Evolutionary conservation across 768 basidiomycete species (phyloP).

Genomic region (Boletus rubescentipes): DNA sequence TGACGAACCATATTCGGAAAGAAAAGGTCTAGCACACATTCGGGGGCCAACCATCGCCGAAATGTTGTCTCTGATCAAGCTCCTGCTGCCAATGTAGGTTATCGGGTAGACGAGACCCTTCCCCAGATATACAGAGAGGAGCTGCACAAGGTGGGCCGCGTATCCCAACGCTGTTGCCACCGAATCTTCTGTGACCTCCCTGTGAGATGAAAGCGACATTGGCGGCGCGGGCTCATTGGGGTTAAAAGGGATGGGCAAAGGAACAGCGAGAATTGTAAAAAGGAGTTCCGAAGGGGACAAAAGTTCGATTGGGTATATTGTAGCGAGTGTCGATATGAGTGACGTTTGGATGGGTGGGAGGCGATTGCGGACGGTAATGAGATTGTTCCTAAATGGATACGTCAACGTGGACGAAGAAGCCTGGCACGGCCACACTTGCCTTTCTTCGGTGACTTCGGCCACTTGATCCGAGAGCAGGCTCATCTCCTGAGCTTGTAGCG

Average conservation of each 20-base stretch:
- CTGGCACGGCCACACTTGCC: constrained; percentile 28
- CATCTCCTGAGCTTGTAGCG: constrained; percentile 36
- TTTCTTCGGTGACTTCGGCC: constrained; percentile 38
- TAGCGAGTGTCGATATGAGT: constrained; percentile 67
- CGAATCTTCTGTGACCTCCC: constrained; percentile 77
- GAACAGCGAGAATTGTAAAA: constrained; percentile 81
- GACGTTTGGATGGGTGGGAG: constrained; percentile 57
- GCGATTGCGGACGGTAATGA: constrained; percentile 45
- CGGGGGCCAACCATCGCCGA: constrained; percentile 94
- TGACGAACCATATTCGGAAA: background rate
- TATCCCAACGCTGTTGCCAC: constrained; percentile 91
- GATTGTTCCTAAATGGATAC: constrained; percentile 41
- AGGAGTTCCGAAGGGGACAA: constrained; percentile 82
- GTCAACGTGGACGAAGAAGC: constrained; percentile 17
- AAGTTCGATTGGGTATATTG: constrained; percentile 88
- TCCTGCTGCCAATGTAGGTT: constrained; percentile 86
- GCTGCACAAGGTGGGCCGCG: constrained; percentile 81
- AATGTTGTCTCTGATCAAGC: constrained; percentile 88
- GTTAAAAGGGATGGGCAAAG: constrained; percentile 84
- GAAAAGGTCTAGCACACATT: constrained; percentile 61
- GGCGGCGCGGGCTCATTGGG: constrained; percentile 84
- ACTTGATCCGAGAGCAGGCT: constrained; percentile 27
- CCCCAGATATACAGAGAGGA: constrained; percentile 77
- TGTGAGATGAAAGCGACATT: constrained; percentile 58
- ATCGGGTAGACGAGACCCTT: constrained; percentile 84